Base-by-base conservation (phyloP, 768 basidiomycete genomes). In the Boletus barrowsii region DNA sequence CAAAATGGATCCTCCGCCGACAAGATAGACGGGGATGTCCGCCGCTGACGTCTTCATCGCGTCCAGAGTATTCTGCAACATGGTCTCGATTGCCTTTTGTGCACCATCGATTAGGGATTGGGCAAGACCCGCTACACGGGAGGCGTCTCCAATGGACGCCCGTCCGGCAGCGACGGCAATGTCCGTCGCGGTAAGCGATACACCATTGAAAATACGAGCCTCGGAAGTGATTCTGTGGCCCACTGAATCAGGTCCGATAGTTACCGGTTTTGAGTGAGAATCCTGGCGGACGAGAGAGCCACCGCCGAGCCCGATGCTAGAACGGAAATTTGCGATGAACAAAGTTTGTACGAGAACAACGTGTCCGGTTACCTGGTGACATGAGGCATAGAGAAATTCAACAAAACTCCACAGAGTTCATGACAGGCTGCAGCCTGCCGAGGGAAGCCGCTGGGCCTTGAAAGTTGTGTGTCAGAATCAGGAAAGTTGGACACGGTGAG, bases 1-100 rank as follows among this genome's bases (percentile, higher is more conserved):
- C 33, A 87, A 73, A 59, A 86, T 80, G 0, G 82, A 79, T 5
- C 86, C 85, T 15, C 86, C 86, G 22, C 86, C 86, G 36, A 86
- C 86, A 2, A 87, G 75, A 29, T 84, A 75, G 11, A 86, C 74
- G 24, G 83, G 78, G 42, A 79, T 74, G 61, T 81, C 79, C 24
- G 78, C 77, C 2, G 78, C 76, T 32, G 76, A 79, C 5, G 84
- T 86, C 73, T 87, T 87, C 83, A 87, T 85, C 24, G 68, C 68
- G 61, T 86, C 85, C 10, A 86, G 67, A 2, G 76, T 76, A 14
- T 70, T 71, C 70, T 87, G 76, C 14, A 77, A 50, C 58, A 73
- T 68, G 40, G 54, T 60, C 62, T 75, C 78, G 61, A 83, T 78
- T 26, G 65, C 68, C 32, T 65, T 70, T 44, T 71, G 68, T 9